A percentile compares a stretch with the other conserved stretches of the same genome.
Conservation (phyloP, 306 rosid genomes). For the Echinosophora koreensis region DNA sequence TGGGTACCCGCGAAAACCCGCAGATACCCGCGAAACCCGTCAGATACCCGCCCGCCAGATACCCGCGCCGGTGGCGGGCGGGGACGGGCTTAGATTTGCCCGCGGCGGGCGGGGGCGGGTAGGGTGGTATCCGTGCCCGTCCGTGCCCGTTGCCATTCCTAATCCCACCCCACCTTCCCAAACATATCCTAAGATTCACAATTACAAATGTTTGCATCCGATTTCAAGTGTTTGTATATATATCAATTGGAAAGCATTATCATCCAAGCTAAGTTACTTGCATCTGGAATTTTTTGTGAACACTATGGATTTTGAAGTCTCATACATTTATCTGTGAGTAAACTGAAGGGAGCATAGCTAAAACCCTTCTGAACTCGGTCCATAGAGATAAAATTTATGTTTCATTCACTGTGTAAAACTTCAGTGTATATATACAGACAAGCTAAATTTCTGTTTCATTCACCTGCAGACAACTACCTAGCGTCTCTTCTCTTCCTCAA, state of each 20-base stretch:
- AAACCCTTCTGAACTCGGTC: constrained; percentile 39
- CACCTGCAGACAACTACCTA: constrained; percentile 57
- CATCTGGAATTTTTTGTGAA: neutral
- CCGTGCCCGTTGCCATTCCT: no score
- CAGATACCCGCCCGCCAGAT: no score
- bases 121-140: no score
- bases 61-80: no score
- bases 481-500: constrained; percentile 93
- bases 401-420: constrained; percentile 32
- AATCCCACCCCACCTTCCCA: no score
- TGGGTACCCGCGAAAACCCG: no score
- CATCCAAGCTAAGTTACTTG: constrained; percentile 23
- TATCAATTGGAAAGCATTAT: neutral
- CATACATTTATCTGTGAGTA: constrained; percentile 22
- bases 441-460: constrained; percentile 47
- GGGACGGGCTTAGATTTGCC: no score
- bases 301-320: constrained; percentile 21
- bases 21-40: no score
- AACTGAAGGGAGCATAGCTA: constrained; percentile 30
- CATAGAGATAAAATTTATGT: constrained; percentile 25
- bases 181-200: no score
- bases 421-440: constrained; percentile 40
- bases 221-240: neutral
- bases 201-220: neutral
- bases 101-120: no score